Evolutionary conservation across 2,329 filamentous ascomycete genomes (phyloP), one percentile per base, ranked within the genome.

Genomic region (Alternaria sp.): DNA sequence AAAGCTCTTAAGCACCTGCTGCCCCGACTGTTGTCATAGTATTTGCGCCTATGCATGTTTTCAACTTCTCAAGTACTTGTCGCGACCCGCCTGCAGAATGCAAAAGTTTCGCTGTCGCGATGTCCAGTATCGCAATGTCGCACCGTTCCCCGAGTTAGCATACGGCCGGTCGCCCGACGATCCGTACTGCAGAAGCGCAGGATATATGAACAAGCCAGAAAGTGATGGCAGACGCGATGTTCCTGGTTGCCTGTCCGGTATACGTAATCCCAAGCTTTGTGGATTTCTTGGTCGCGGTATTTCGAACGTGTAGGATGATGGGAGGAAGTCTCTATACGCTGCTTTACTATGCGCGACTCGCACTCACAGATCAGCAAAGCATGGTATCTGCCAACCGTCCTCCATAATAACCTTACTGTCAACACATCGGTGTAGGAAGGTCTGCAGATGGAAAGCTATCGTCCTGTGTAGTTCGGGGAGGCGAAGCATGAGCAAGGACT

Each of bases 401-500:
- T 14, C 16, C 12, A 12, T 22, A 22, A 20, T 34, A 18, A 4
- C 45, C 28, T 34, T 30, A 12, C n/a, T 34, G 20, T 49, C 28
- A 32, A 34, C 28, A 49, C 30, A 34, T 49, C 18, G 28, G 45
- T 34, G 18, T 49, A 18, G 28, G 18, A 34, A 34, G 28, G 11
- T 49, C 11, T 32, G 28, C 28, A 34, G 30, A 14, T 49, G 30
- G 46, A 36, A 49, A 30, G 32, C 32, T 36, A 38, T 38, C 32
- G 32, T 36, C 30, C 36, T 38, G 30, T 38, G 25, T 50, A 16
- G 11, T 38, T 50, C 8, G 20, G 45, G 44, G 20, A 34, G 48
- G 18, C 27, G 48, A 59, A 45, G 54, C 50, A 52, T 38, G 18
- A n/a, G 53, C 52, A 43, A 49, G 52, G 49, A 22, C 18, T n/a